Base-by-base conservation (phyloP, 441 rosid species). In the Corymbia calophylla region DNA sequence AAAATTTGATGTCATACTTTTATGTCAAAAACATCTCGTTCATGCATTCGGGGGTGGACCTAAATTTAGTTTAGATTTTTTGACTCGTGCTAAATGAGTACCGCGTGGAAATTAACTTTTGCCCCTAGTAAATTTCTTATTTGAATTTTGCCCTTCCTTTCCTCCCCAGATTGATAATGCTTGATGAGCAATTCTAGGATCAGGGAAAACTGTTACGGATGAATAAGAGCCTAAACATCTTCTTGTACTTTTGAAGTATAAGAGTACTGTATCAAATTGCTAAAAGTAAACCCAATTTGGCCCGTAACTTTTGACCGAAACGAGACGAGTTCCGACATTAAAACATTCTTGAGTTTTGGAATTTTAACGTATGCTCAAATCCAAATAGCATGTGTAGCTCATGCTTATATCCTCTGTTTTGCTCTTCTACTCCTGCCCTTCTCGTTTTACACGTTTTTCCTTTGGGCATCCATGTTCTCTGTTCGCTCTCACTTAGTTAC, bases 241-340 rank as follows among this genome's bases (percentile, higher is more conserved):
- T 70, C 27, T 70, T 1, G 1, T 0, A 3, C 18, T 4, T 31
- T 70, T 19, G 2, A 0, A 35, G 29, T 6, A 31, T 3, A 12
- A 10, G 25, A 19, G 7, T 44, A 11, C 21, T 3, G 9, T 73
- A 73, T 21, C 4, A 3, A 3, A 35, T 70, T 14, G 5, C 48
- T 39, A 10, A 35, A 70, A 39, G 27, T 73, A 44, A 39, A 39
- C 48, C 27, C 5, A 32, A 1, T 32, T 32, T 32, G 14, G 47
- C 25, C 47, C 80, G 2, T 68, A 10, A 68, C 47, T 68, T 68
- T 32, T 5, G 80, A 32, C 80, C 2, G 17, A 19, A 35, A 32
- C 6, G 2, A 32, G 47, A 68, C 9, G 5, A 25, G 25, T 70
- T 18, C 5, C 48, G 1, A 35, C 44, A 23, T 70, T 3, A 19